phyloP scores from a whole-genome alignment of 208 protist species.

The Wallacemonas sp. region DNA sequence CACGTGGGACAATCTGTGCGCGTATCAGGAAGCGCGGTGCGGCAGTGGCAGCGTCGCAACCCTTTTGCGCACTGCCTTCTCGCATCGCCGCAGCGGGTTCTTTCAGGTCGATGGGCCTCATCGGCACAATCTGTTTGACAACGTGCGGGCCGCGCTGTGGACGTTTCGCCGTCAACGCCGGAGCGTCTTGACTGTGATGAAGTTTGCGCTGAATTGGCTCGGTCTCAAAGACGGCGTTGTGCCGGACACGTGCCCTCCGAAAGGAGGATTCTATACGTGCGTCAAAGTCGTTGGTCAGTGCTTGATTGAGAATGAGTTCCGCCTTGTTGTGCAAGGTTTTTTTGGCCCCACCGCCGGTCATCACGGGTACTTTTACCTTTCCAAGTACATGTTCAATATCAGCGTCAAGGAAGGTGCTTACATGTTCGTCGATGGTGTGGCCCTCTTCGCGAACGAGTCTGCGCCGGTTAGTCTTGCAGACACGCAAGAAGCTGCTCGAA shows the following conservation, averaged over 20 bases:
- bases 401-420: constrained; percentile 29
- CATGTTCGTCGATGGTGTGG: constrained; percentile 51
- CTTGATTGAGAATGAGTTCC: constrained; percentile 47
- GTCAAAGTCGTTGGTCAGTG: constrained; percentile 77
- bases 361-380: constrained; percentile 60
- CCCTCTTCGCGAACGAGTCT: constrained; percentile 2
- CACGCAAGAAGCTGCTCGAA: not conserved
- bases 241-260: constrained; percentile 15
- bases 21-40: not conserved
- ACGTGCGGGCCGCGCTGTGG: constrained; percentile 73
- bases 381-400: constrained; percentile 51
- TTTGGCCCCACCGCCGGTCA: constrained; percentile 59
- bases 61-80: constrained; percentile 57
- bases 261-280: constrained; percentile 64
- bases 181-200: constrained; percentile 57
- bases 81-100: constrained; percentile 49
- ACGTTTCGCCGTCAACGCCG: constrained; percentile 64
- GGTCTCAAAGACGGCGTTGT: constrained; percentile 55
- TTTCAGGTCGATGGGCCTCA: constrained; percentile 71
- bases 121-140: constrained; percentile 69
- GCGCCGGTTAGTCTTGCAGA: not conserved
- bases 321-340: constrained; percentile 76
- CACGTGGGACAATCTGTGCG: constrained; percentile 52
- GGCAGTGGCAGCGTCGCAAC: constrained; percentile 24
- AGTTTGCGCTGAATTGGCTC: constrained; percentile 68